Conservation (phyloP, 768 basidiomycete species). For the Chiua virens region DNA sequence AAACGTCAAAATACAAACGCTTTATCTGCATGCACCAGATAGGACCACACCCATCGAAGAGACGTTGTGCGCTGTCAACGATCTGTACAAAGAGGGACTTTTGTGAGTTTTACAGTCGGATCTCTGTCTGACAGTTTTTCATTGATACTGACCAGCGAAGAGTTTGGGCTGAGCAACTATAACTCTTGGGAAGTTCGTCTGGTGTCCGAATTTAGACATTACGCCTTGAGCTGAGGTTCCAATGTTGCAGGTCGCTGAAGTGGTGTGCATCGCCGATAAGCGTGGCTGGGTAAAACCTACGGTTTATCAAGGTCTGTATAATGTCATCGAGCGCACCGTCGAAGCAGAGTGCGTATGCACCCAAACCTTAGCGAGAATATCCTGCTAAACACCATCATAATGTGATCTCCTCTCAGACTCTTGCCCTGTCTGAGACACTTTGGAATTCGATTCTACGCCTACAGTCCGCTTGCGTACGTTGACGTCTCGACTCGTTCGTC, state of each 20-base stretch:
- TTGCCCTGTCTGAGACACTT: constrained; percentile 44
- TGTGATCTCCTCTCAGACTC: constrained; percentile 17
- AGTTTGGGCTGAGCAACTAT: constrained; percentile 15
- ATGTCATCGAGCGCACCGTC: constrained; percentile 39
- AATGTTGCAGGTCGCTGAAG: constrained; percentile 41
- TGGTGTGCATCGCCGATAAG: constrained; percentile 39
- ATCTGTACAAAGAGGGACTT: constrained; percentile 50
- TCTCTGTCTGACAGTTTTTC: background rate
- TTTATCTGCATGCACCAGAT: constrained; percentile 36
- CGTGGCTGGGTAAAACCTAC: constrained; percentile 51
- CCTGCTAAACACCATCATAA: too few relatives aligned
- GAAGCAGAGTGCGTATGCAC: constrained; percentile 9
- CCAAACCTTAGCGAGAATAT: too few relatives aligned
- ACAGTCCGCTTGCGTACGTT: constrained; percentile 22
- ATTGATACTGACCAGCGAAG: constrained; percentile 2
- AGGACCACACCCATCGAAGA: constrained; percentile 45
- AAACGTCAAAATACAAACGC: constrained; percentile 2
- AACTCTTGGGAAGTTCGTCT: constrained; percentile 32
- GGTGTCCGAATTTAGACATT: background rate
- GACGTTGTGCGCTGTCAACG: constrained; percentile 46
- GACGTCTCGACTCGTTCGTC: background rate
- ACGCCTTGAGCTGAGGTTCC: background rate
- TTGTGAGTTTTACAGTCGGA: constrained; percentile 35
- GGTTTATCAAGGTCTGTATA: constrained; percentile 51
- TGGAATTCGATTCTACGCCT: constrained; percentile 40